Conservation (phyloP, 768 basidiomycete genomes). For the Agaricus bisporus region DNA sequence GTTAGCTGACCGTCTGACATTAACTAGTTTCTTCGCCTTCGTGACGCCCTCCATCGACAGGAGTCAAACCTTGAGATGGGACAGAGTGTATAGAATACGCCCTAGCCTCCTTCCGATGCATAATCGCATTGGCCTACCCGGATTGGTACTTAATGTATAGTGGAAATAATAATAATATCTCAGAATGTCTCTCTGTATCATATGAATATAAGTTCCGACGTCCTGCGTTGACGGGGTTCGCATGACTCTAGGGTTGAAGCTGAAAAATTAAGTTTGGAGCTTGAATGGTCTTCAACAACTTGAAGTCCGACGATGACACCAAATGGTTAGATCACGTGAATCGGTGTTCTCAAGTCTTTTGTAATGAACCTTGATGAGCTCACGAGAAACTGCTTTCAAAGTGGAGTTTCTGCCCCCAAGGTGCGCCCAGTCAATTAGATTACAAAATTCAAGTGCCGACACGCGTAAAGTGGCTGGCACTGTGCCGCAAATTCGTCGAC, state of each 20-base stretch:
- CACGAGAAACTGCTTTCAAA: slow-evolving; percentile 70
- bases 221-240: too few relatives aligned
- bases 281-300: too few relatives aligned
- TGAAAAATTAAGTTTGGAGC: background rate
- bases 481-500: slow-evolving; percentile 57
- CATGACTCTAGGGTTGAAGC: background rate
- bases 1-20: background rate
- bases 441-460: slow-evolving; percentile 8
- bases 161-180: too few relatives aligned
- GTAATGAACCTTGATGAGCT: slow-evolving; percentile 64
- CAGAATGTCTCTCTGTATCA: too few relatives aligned
- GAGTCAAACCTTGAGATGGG: slow-evolving; percentile 11
- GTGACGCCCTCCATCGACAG: slow-evolving; percentile 18
- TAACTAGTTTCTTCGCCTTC: slow-evolving; percentile 21
- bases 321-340: background rate
- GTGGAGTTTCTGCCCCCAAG: slow-evolving; percentile 58
- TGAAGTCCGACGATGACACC: too few relatives aligned
- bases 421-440: slow-evolving; percentile 24
- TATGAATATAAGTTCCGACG: too few relatives aligned
- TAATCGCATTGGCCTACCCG: too few relatives aligned
- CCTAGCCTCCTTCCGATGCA: background rate
- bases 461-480: slow-evolving; percentile 53
- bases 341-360: background rate
- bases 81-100: background rate
- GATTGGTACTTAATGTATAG: too few relatives aligned